Base-by-base conservation (phyloP, 345 rosid species). In the Eucalyptus pumila region DNA sequence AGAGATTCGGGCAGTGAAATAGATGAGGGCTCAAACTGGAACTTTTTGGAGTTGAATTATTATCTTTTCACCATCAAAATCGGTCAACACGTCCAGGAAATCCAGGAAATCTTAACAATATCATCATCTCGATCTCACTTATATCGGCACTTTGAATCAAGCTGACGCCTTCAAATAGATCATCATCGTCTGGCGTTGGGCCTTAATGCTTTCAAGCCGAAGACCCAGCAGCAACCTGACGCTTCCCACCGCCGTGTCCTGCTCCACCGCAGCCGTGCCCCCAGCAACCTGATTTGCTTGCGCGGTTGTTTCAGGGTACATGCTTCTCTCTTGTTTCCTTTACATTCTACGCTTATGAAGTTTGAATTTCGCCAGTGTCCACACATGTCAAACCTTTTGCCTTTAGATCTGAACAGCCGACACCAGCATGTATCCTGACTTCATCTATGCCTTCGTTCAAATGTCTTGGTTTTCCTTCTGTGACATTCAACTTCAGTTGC, bases 321-420 rank as follows among this genome's bases (percentile, higher is more conserved):
- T 19, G 0, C 2, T 52, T 52, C 58, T 52, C 58, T 52, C 26
- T 52, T 21, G 58, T 52, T 52, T 52, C 11, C 10, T 19, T 19
- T 0, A 8, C 58, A 8, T 52, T 21, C 58, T 52, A 0, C 8
- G 26, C 44, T 15, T 21, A 34, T 85, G 24, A 50, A 86, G 52
- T 27, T 50, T 52, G 52, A 48, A 6, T 47, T 81, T 81, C 19
- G 9, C 23, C 10, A 49, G 37, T 45, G 3, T n/a, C 60, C 9
- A 34, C 80, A 8, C 80, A 9, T 69, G 42, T 32, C 19, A 3
- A 37, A 32, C 42, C 24, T 69, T 16, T 32, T 16, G 24, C 12
- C 42, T 32, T 8, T 4, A 32, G 12, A 32, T 32, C 42, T 16
- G 69, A 26, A 27, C 17, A 62, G 32, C 69, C 5, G 0, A 69